A percentile compares a stretch with the other conserved stretches of the same genome.
Evolutionary conservation across 257 asterid species (phyloP).

Genomic region (Euphrasia confusa): DNA sequence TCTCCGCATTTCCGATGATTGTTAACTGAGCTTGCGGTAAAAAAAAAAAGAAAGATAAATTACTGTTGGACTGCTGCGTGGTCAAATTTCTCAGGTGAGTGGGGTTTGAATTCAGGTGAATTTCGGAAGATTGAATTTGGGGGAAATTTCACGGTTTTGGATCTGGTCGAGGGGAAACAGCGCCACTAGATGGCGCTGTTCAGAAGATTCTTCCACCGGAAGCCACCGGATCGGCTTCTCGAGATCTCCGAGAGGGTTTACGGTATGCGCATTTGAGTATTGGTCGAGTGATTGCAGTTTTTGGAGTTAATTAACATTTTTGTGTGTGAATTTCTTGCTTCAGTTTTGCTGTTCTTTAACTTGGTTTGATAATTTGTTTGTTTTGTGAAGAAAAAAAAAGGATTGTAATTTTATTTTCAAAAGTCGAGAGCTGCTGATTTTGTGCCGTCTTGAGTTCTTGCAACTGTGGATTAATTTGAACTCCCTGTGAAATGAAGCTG

Average conservation of each 20-base stretch:
- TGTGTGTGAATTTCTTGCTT: constrained; percentile 16
- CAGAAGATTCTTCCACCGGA: constrained; percentile 90
- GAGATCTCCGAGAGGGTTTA: constrained; percentile 98
- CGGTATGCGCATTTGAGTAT: constrained; percentile 43
- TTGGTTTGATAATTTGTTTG: too few relatives aligned
- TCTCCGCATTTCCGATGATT: too few relatives aligned
- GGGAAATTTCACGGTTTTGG: constrained; percentile 41
- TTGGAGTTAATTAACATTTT: constrained; percentile 13
- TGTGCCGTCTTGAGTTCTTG: background rate
- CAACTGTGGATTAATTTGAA: constrained; percentile 7
- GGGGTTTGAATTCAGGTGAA: constrained; percentile 23
- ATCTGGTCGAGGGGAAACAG: constrained; percentile 62
- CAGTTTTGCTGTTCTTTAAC: constrained; percentile 5
- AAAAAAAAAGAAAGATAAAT: too few relatives aligned
- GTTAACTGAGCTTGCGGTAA: too few relatives aligned
- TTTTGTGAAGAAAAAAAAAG: too few relatives aligned
- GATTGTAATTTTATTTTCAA: background rate
- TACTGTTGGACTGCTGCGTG: constrained; percentile 24
- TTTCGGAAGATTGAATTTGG: constrained; percentile 27
- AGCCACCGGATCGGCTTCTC: constrained; percentile 99
- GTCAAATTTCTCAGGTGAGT: constrained; percentile 14
- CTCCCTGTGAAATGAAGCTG: constrained; percentile 19
- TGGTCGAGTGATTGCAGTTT: constrained; percentile 11
- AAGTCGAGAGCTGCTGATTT: constrained; percentile 18
- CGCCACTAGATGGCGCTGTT: constrained; percentile 99